These are phyloP conservation scores for Mycoemilia scoparia DNA, from an alignment of 192 early-diverging fungal species.

Conservation along the genomic window DNA sequence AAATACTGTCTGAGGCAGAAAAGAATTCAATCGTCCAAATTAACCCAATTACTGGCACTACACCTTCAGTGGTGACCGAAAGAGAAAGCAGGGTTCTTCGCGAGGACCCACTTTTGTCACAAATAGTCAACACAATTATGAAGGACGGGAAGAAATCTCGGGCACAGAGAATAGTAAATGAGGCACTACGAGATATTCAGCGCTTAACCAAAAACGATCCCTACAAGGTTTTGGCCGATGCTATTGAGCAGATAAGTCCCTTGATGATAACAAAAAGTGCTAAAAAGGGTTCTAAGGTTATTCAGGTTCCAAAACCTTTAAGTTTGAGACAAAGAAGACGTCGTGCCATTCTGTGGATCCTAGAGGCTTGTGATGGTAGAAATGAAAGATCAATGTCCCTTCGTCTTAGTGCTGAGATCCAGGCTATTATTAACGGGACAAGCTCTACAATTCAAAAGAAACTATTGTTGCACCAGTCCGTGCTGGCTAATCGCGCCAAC, in stretches of 20 bases:
- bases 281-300: slow-evolving; percentile 64
- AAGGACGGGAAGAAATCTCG: slow-evolving; percentile 73
- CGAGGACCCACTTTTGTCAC: slow-evolving; percentile 47
- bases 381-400: slow-evolving; percentile 45
- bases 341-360: slow-evolving; percentile 72
- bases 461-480: slow-evolving; percentile 56
- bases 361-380: slow-evolving; percentile 48
- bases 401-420: slow-evolving; percentile 57
- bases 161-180: slow-evolving; percentile 44
- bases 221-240: slow-evolving; percentile 40
- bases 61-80: slow-evolving; percentile 10
- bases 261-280: slow-evolving; percentile 49
- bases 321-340: slow-evolving; percentile 55
- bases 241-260: slow-evolving; percentile 55
- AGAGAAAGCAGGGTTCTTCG: slow-evolving; percentile 22
- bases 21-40: slow-evolving; percentile 5
- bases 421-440: slow-evolving; percentile 59
- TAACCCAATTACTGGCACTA: slow-evolving; percentile 7
- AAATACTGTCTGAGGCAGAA: slow-evolving; percentile 4
- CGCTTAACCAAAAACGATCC: slow-evolving; percentile 44
- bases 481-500: slow-evolving; percentile 65
- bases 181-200: slow-evolving; percentile 51
- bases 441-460: slow-evolving; percentile 55
- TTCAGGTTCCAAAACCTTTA: slow-evolving; percentile 61
- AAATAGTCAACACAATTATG: slow-evolving; percentile 84